Base-by-base conservation (phyloP, 441 rosid species). In the Viola pubescens region DNA sequence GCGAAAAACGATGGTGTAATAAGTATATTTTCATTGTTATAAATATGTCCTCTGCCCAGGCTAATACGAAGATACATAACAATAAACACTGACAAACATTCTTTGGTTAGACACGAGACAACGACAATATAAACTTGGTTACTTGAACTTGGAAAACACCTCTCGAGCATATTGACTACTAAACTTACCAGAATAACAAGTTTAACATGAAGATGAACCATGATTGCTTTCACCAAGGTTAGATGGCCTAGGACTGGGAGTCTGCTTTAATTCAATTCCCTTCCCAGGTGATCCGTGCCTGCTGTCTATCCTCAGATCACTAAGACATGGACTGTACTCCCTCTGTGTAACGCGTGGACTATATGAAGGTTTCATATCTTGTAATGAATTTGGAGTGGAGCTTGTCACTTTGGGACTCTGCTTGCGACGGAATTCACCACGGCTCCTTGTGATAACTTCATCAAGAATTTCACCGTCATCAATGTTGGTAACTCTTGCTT, bases 381-480 rank as follows among this genome's bases (percentile, higher is more conserved):
- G 73, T 0, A 54, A 58, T 9, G 85, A 75, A 68, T 67, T 51
- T 9, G 79, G 75, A 11, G 82, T 70, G 26, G 86, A 71, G 61
- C 88, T 82, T 16, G 85, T 77, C 48, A 76, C 54, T 71, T 82
- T 86, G 19, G 83, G 86, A 62, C 88, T 84, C 14, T 66, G 85
- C 14, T 69, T 14, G 43, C 11, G 74, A 50, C 90, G 88, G 58
- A 84, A 61, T 79, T 86, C 94, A 44, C 90, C 90, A 5, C 94
- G 83, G 74, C 88, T 81, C 79, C 94, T 72, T 60, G 88, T 86
- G 59, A 86, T 74, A 26, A 84, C 68, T 62, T 73, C 88, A 63
- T 84, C 94, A 37, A 86, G 86, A 64, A 86, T 72, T 78, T 86
- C 94, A 39, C 78, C 78, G 4, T 67, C 58, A 37, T 80, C 85